These are phyloP conservation scores for Yamadazyma sp. DNA, from an alignment of 805 yeast species.

Conservation along the genomic window DNA sequence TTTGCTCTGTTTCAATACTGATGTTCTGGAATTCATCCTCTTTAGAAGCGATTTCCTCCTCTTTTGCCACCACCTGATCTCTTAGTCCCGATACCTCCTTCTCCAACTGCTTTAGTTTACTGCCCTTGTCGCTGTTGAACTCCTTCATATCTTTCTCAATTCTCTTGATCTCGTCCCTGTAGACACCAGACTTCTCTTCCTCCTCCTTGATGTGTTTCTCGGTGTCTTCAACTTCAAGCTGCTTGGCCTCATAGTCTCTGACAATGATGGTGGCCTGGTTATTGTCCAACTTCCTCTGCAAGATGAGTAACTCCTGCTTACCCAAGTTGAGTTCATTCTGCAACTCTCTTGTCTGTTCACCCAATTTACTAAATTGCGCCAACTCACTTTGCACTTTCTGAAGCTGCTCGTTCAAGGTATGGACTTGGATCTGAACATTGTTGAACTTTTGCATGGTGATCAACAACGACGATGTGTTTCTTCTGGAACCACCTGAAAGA, in stretches of 20 bases:
- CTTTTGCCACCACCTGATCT: conserved; percentile 37
- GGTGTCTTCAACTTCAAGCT: conserved; percentile 46
- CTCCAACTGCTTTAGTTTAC: conserved; percentile 68
- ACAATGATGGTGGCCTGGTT: conserved; percentile 59
- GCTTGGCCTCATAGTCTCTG: conserved; percentile 46
- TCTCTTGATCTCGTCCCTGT: conserved; percentile 44
- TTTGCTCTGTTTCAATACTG: conserved; percentile 71
- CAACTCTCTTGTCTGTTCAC: conserved; percentile 50
- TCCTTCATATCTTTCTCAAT: conserved; percentile 81
- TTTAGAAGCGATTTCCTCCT: conserved; percentile 42
- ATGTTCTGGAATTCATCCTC: conserved; percentile 60
- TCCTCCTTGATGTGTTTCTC: conserved; percentile 37
- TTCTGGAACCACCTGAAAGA: conserved; percentile 90
- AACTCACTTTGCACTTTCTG: conserved; percentile 40
- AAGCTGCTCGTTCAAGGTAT: conserved; percentile 45
- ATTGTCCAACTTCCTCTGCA: conserved; percentile 53
- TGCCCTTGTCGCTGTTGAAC: conserved; percentile 74
- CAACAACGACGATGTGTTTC: conserved; percentile 55
- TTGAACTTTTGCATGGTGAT: conserved; percentile 67
- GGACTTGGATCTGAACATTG: conserved; percentile 37
- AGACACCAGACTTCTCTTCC: conserved; percentile 26
- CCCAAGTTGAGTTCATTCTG: conserved; percentile 60
- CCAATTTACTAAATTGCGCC: conserved; percentile 39
- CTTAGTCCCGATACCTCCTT: conserved; percentile 45
- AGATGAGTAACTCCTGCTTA: conserved; percentile 56